Conservation (phyloP, 2,329 filamentous ascomycete species). For the Colletotrichum incanum region DNA sequence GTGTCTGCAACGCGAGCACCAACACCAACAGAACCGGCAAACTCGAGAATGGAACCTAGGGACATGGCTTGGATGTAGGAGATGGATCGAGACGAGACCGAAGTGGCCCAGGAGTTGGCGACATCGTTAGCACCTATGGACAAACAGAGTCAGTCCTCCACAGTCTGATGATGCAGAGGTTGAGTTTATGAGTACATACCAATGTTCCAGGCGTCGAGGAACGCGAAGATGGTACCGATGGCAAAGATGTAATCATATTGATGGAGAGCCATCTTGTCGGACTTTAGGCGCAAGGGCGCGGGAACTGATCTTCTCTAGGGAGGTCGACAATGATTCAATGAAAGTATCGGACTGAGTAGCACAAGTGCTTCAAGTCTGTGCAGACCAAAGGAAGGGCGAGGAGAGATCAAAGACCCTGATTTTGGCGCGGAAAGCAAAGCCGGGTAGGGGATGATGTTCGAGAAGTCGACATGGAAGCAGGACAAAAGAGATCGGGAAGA, state of each 20-base stretch:
- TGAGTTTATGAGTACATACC: constrained; percentile 54
- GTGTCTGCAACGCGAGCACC: constrained; percentile 63
- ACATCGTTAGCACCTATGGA: constrained; percentile 64
- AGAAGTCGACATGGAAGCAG: constrained; percentile 34
- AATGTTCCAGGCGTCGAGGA: constrained; percentile 78
- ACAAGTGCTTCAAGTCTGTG: neutral
- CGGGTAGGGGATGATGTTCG: constrained; percentile 31
- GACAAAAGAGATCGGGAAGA: neutral
- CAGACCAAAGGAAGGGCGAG: neutral
- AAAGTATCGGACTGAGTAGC: constrained; percentile 15
- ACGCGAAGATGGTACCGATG: constrained; percentile 76
- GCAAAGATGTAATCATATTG: constrained; percentile 77
- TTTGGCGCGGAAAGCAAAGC: constrained; percentile 30
- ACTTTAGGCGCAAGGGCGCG: neutral
- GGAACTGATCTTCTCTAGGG: neutral
- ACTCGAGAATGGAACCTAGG: constrained; percentile 64
- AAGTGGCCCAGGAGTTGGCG: constrained; percentile 75
- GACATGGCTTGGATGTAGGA: constrained; percentile 64
- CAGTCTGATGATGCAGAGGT: too few species aligned
- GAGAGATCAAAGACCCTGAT: constrained; percentile 27
- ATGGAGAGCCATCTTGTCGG: constrained; percentile 52
- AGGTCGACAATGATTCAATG: neutral
- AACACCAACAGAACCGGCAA: constrained; percentile 64
- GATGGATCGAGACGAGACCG: constrained; percentile 73
- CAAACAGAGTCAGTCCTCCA: neutral